Base-by-base conservation (phyloP, 257 asterid genomes). In the Linderniella brevidens region DNA sequence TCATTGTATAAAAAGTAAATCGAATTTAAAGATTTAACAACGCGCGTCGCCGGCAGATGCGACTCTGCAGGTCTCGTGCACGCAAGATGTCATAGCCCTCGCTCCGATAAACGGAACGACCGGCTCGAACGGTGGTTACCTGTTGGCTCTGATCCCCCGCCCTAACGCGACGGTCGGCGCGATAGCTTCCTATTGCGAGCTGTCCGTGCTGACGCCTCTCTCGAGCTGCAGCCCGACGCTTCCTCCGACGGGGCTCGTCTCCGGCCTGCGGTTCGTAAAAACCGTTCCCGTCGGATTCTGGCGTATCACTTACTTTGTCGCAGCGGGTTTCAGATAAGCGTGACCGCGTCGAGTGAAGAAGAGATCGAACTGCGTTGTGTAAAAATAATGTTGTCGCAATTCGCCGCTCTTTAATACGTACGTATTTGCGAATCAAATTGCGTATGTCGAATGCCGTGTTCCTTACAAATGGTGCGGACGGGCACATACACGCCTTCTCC, bases 101-200 rank as follows among this genome's bases (percentile, higher is more conserved):
- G 38, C 35, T 17, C 55, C 68, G 3, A 0, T 35, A 3, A 62
- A 62, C 41, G 46, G 20, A 4, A 62, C 63, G 0, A 20, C 68
- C 9, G 35, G 29, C 1, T 5, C 51, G 0, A 40, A 13, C 9
- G 68, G 68, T 0, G 35, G 1, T 11, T 63, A 63, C 35, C n/a
- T 41, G 41, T 41, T 52, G 49, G 35, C 32, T 1, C 1, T 63
- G 48, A 19, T 57, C 51, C 64, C 68, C 13, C 60, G 20, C 17
- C 42, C 47, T 1, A 52, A 57, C 15, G 51, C 57, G 19, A 57
- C 68, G 8, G 32, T 52, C 3, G 29, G 25, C 11, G 52, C 60
- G 29, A 57, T 63, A 13, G 38, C 49, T 17, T 57, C 68, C 45
- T 52, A 41, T 13, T 57, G 68, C 40, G 59, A 59, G 4, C 10